Evolutionary conservation across 495 filamentous ascomycete genomes (phyloP).

Genomic region (Lasiosphaeriaceae sp.): DNA sequence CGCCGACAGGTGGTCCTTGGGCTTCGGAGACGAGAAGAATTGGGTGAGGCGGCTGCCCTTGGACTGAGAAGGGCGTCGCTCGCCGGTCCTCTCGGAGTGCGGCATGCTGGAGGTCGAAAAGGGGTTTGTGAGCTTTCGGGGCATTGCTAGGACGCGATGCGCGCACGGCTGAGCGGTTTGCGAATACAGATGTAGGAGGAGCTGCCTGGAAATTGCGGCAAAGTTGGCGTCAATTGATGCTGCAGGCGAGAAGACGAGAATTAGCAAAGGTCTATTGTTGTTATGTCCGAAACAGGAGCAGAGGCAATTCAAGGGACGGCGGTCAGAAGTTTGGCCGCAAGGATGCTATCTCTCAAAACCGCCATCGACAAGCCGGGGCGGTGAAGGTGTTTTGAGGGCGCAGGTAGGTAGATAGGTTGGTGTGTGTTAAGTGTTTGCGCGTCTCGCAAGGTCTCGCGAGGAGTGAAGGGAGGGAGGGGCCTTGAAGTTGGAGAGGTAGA

Average conservation of each 20-base stretch:
- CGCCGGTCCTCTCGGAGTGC: conserved; percentile 35
- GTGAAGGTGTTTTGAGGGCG: too few species aligned
- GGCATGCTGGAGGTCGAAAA: conserved; percentile 35
- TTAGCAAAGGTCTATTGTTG: conserved; percentile 9
- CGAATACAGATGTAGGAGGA: conserved; percentile 1
- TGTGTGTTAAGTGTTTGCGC: too few species aligned
- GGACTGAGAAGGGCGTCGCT: conserved; percentile 54
- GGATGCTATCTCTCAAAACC: not conserved
- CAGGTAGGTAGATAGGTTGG: not conserved
- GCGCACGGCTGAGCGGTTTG: not conserved
- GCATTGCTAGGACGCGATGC: conserved; percentile 35
- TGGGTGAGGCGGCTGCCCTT: conserved; percentile 55
- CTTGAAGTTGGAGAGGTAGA: too few species aligned
- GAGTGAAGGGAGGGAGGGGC: too few species aligned
- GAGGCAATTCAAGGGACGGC: too few species aligned
- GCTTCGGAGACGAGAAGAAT: conserved; percentile 66
- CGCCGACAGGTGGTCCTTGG: conserved; percentile 53
- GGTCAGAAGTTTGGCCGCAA: too few species aligned
- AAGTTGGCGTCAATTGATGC: conserved; percentile 17
- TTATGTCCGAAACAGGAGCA: not conserved
- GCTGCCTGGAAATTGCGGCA: conserved; percentile 10
- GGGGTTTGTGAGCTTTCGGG: conserved; percentile 48
- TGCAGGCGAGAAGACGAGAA: conserved; percentile 3
- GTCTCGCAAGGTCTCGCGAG: too few species aligned
- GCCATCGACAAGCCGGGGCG: too few species aligned